phyloP scores from a whole-genome alignment of 441 rosid species.

The Corymbia citriodora region DNA sequence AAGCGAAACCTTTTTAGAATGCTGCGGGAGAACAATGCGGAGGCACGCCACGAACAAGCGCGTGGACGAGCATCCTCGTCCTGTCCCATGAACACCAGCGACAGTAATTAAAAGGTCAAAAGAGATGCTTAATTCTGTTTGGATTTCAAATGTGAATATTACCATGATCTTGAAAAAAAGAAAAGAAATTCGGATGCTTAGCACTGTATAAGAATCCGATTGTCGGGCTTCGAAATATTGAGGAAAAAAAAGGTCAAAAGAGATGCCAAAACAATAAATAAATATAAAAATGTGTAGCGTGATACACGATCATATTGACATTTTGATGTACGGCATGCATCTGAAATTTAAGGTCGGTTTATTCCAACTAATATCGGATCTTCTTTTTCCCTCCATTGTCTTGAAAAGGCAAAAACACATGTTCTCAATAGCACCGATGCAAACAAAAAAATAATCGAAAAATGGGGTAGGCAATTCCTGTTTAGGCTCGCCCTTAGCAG shows the following conservation, averaged over 20 bases:
- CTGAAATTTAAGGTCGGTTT: background rate
- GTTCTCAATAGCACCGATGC: fast-evolving
- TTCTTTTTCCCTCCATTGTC: background rate
- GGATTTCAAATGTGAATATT: background rate
- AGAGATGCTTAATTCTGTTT: background rate
- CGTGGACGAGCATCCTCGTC: background rate
- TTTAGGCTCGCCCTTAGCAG: background rate
- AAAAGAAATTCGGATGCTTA: background rate
- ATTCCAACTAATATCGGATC: background rate
- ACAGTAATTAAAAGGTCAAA: background rate
- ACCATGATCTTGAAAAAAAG: background rate
- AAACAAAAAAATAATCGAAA: background rate
- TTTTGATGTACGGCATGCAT: background rate
- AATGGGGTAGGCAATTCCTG: fast-evolving
- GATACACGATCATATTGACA: background rate
- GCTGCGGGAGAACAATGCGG: background rate
- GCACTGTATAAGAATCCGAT: background rate
- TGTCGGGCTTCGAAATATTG: background rate
- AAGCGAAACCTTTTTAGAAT: too few species aligned
- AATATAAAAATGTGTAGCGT: background rate
- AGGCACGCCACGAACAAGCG: background rate
- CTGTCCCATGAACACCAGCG: background rate
- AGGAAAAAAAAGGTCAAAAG: background rate
- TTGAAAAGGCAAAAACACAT: background rate
- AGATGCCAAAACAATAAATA: background rate